Evolutionary conservation across 805 yeast species (phyloP).

Genomic region (Saccharomycopsis lassenensis): DNA sequence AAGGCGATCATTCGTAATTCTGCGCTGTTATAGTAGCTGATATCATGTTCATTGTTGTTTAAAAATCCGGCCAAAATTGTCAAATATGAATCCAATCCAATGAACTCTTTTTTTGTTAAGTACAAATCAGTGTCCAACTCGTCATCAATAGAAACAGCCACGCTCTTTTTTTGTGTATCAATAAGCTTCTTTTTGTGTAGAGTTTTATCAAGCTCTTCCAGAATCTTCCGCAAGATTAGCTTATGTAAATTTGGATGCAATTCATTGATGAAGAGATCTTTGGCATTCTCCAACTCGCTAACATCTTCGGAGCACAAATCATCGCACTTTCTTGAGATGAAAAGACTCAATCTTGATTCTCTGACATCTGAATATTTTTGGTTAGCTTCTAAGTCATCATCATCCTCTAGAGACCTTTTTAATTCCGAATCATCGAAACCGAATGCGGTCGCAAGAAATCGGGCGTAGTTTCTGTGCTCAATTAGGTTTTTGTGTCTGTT

Average conservation of each 20-base stretch:
- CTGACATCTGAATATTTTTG: no score
- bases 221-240: constrained; percentile 6
- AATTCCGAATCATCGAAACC: no score
- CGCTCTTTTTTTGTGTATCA: not conserved
- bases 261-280: constrained; percentile 60
- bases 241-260: constrained; percentile 35
- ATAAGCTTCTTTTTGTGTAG: constrained; percentile 21
- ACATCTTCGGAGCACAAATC: constrained; percentile 39
- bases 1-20: constrained; percentile 9
- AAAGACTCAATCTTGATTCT: constrained; percentile 23
- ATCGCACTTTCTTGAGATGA: constrained; percentile 30
- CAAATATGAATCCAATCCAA: constrained; percentile 10
- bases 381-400: no score
- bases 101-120: constrained; percentile 5
- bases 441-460: constrained; percentile 62
- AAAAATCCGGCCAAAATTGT: constrained; percentile 14
- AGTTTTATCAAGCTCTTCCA: constrained; percentile 28
- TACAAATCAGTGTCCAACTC: not conserved
- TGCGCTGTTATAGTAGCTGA: constrained; percentile 8
- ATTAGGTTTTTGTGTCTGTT: not conserved
- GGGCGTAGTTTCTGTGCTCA: constrained; percentile 47
- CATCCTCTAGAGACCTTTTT: no score
- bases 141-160: not conserved
- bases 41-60: constrained; percentile 7
- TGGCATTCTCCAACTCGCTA: constrained; percentile 50